A percentile compares a stretch with the other conserved stretches of the same genome.
phyloP scores from a whole-genome alignment of 257 asterid genomes.

The Solanum phureja region DNA sequence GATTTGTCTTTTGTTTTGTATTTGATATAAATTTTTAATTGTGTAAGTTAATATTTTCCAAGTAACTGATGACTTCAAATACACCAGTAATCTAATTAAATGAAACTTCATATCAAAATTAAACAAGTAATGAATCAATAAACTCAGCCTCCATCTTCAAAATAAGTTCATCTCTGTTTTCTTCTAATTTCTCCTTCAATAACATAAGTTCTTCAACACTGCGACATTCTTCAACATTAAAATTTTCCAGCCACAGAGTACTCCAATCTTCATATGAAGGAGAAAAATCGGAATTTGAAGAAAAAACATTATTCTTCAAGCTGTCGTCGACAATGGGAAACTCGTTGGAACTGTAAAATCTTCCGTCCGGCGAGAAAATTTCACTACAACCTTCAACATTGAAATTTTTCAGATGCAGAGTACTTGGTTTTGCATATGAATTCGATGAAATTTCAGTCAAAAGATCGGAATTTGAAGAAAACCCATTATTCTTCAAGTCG shows the following conservation, averaged over 20 bases:
- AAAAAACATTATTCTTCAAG: neutral
- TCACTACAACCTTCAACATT: neutral
- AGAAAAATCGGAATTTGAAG: neutral
- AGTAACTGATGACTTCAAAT: neutral
- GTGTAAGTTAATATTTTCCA: neutral
- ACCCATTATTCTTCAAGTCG: neutral
- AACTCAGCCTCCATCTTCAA: neutral
- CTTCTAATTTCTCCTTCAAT: neutral
- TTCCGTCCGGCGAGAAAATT: neutral
- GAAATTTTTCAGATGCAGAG: neutral
- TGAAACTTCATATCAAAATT: neutral
- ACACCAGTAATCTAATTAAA: neutral
- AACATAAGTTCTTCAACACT: neutral
- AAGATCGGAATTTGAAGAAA: neutral
- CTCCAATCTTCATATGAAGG: neutral
- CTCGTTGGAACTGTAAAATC: neutral
- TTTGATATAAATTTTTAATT: too few species aligned
- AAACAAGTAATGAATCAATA: neutral
- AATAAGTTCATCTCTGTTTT: neutral
- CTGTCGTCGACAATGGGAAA: neutral
- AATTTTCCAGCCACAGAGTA: neutral
- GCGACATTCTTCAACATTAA: neutral
- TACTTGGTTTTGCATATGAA: neutral
- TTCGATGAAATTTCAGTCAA: neutral
- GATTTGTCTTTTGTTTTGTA: neutral